These are phyloP conservation scores for Ensete glaucum DNA, from an alignment of 176 grass and related monocot species.

Conservation along the genomic window DNA sequence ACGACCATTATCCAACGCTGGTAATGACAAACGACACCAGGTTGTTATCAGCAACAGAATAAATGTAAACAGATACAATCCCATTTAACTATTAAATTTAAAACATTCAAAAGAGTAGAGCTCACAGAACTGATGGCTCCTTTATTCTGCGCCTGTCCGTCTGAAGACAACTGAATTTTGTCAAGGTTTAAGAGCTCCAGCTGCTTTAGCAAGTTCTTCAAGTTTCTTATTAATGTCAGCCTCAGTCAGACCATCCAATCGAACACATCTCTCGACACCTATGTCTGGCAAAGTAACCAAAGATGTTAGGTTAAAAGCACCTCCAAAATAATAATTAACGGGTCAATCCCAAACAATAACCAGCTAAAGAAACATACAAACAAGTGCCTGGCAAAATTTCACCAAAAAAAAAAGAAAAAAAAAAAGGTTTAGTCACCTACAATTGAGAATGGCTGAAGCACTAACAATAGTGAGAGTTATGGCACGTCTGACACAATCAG, in stretches of 20 bases:
- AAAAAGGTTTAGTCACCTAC: too few relatives aligned
- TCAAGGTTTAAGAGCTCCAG: constrained; percentile 15
- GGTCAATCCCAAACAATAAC: not conserved
- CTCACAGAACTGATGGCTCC: not conserved
- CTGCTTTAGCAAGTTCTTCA: constrained; percentile 22
- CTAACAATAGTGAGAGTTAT: too few relatives aligned
- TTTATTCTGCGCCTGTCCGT: not conserved
- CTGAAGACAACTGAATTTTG: not conserved
- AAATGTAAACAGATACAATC: too few relatives aligned
- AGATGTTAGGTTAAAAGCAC: not conserved
- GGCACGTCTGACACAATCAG: too few relatives aligned
- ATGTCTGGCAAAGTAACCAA: constrained; percentile 12
- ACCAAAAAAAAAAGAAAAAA: too few relatives aligned
- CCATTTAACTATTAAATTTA: not conserved
- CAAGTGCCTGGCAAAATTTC: too few relatives aligned
- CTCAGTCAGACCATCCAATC: constrained; percentile 20
- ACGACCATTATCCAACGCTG: too few relatives aligned
- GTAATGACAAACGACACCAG: too few relatives aligned
- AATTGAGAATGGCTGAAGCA: too few relatives aligned
- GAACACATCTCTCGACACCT: constrained; percentile 30
- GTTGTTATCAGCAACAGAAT: too few relatives aligned
- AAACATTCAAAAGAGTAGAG: not conserved
- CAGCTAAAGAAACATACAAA: not conserved
- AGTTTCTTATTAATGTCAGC: constrained; percentile 25
- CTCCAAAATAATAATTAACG: not conserved